A percentile compares a stretch with the other conserved stretches of the same genome.
Evolutionary conservation across 176 grass and related monocot species (phyloP).

Genomic region (Leersia perrieri): DNA sequence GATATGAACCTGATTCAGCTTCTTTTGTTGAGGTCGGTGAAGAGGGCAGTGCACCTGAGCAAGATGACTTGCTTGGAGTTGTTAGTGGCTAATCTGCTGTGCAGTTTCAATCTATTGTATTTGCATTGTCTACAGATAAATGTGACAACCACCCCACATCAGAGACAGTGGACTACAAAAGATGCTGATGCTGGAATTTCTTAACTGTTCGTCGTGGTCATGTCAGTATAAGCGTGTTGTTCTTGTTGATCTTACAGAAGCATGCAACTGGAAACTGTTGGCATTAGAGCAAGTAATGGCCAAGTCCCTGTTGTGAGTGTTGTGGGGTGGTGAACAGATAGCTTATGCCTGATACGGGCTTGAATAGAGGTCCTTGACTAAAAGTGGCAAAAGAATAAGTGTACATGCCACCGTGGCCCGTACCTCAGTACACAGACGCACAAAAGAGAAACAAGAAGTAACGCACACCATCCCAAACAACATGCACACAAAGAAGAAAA

Average conservation of each 20-base stretch:
- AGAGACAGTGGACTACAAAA: neutral
- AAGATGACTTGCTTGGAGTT: constrained; percentile 29
- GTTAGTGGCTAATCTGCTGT: constrained; percentile 12
- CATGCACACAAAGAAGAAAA: neutral
- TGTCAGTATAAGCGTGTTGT: constrained; percentile 17
- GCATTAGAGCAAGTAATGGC: neutral
- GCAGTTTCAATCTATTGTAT: constrained; percentile 4
- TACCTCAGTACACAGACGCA: neutral
- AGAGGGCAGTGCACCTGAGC: constrained; percentile 31
- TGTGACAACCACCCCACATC: neutral
- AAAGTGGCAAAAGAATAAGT: constrained; percentile 5
- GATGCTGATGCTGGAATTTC: neutral
- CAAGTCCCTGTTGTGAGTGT: neutral
- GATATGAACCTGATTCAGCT: constrained; percentile 46
- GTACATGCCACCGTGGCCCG: neutral
- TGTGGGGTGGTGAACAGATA: neutral
- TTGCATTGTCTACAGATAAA: neutral
- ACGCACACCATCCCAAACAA: neutral
- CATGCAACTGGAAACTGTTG: neutral
- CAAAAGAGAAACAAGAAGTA: neutral
- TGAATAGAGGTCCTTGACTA: neutral
- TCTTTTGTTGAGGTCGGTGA: constrained; percentile 38
- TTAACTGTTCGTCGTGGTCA: neutral
- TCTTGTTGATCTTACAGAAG: constrained; percentile 22
- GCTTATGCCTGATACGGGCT: constrained; percentile 5